Evolutionary conservation across 2,329 filamentous ascomycete genomes (phyloP), one percentile per base, ranked within the genome.

Genomic region (Aspergillus glaucus): DNA sequence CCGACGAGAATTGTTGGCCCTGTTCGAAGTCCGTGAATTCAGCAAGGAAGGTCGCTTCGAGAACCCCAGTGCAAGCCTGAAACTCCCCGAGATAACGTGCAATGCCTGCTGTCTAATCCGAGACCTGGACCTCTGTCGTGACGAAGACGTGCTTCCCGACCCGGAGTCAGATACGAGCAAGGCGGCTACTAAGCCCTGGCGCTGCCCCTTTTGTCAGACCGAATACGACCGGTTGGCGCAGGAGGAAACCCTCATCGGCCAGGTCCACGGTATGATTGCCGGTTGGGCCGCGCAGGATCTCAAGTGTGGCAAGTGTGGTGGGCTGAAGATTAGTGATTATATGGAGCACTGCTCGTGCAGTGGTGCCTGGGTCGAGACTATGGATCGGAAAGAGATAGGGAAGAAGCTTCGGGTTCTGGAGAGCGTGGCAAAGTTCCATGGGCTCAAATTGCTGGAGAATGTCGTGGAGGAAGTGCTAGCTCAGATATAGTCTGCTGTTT

Each of bases 11-110:
- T 77, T 98, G 0, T 80, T 98, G 0, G 80, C 85, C 8, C 78
- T 97, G 46, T 96, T 98, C 67, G 93, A 98, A 49, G 84, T 98
- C 46, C 87, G 90, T 59, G 93, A 98, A 69, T 98, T 98, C 74
- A 87, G 85, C 66, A 79, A 85, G 46, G 88, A 92, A 48, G 92
- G 87, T n/a, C 79, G 84, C 3, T 98, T 97, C 67, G 76, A 81
- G 51, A 97, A 97, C 65, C 92, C 93, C 0, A 87, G 83, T 45
- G 83, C 86, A 48, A 84, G 79, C 41, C 78, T 97, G 3, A 80
- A 80, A 55, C 74, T 98, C 4, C 66, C 78, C 3, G 86, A 92
- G 62, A 73, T 96, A 28, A 87, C 88, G 52, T 98, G 93, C 69
- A 84, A 91, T 56, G 88, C 88, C 64, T 98, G 93, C 74, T 95